phyloP scores from a whole-genome alignment of 257 asterid species.

The Solanum corneliomulleri region DNA sequence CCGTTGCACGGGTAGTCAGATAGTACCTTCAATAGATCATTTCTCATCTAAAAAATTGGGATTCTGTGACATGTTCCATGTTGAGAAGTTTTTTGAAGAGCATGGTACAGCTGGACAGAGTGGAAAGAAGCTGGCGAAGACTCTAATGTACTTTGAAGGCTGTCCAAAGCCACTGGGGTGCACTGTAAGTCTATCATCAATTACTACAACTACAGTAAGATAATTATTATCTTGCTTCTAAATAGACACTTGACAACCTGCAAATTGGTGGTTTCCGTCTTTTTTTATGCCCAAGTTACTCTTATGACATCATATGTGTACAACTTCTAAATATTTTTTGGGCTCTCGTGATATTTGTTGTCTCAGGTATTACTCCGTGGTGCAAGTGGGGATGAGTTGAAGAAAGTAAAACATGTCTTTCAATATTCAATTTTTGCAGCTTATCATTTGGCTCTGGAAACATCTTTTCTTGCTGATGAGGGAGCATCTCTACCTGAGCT shows the following conservation, averaged over 20 bases:
- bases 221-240: background rate
- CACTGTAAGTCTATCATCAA: slow-evolving; percentile 52
- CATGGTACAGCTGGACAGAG: slow-evolving; percentile 65
- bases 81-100: slow-evolving; percentile 62
- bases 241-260: background rate
- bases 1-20: slow-evolving; percentile 85
- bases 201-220: background rate
- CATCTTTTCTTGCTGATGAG: slow-evolving; percentile 97
- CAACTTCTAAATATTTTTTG: background rate
- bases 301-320: background rate
- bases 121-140: slow-evolving; percentile 67
- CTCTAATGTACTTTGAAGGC: slow-evolving; percentile 95
- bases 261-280: background rate
- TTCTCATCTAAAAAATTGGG: slow-evolving; percentile 74
- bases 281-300: background rate
- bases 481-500: slow-evolving; percentile 89
- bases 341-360: slow-evolving; percentile 1
- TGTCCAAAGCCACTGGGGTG: slow-evolving; percentile 95
- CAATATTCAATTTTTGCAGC: slow-evolving; percentile 97
- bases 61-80: slow-evolving; percentile 73
- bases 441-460: slow-evolving; percentile 92
- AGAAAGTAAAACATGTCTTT: slow-evolving; percentile 84
- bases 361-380: slow-evolving; percentile 85
- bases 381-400: slow-evolving; percentile 77
- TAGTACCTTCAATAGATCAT: slow-evolving; percentile 83